These are phyloP conservation scores for Solanum phureja DNA, from an alignment of 257 asterid genomes.

Conservation along the genomic window DNA sequence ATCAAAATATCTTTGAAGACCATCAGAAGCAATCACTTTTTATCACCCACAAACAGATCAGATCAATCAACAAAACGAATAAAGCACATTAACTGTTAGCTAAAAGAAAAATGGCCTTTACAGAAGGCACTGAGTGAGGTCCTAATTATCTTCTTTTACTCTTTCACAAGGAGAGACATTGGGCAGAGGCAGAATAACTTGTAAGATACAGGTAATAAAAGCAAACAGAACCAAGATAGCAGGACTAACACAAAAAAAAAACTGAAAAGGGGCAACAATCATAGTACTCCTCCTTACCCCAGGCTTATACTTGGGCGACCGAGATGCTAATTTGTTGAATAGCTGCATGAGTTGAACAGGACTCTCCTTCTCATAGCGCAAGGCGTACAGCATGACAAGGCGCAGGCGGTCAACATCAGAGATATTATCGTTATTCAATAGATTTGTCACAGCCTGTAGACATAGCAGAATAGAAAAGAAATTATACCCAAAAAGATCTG, in stretches of 20 bases:
- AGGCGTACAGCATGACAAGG: conserved; percentile 85
- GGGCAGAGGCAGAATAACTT: background rate
- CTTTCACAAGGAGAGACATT: background rate
- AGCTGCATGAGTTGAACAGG: conserved; percentile 97
- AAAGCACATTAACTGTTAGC: background rate
- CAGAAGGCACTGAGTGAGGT: background rate
- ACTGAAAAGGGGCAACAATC: background rate
- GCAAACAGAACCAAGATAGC: background rate
- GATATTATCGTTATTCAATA: conserved; percentile 58
- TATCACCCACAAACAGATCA: background rate
- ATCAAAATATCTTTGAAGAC: background rate
- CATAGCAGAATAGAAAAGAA: background rate
- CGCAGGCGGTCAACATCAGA: conserved; percentile 92
- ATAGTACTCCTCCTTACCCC: conserved; percentile 47
- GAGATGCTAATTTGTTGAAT: conserved; percentile 87
- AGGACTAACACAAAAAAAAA: background rate
- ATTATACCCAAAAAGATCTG: background rate
- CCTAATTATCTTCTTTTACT: background rate
- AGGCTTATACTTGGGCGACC: conserved; percentile 90
- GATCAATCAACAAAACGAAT: background rate
- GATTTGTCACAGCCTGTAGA: conserved; percentile 85
- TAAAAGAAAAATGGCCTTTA: background rate
- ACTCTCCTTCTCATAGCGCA: conserved; percentile 96
- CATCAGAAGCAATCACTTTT: background rate
- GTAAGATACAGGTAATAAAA: background rate